These are phyloP conservation scores for Hymenoscyphus albidus DNA, from an alignment of 2,329 filamentous ascomycete genomes.

Conservation along the genomic window DNA sequence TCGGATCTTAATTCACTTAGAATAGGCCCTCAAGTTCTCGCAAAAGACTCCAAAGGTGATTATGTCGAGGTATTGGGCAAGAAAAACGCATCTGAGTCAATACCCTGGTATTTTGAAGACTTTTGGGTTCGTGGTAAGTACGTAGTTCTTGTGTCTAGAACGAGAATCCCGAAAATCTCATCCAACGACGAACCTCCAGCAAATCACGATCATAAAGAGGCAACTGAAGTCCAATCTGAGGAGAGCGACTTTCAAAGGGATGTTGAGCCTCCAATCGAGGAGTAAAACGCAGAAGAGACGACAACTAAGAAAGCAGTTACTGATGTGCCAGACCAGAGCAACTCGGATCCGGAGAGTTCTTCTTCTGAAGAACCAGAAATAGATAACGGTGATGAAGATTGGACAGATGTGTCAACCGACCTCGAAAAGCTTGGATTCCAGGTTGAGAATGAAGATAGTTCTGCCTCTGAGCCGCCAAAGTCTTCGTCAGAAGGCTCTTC, in stretches of 20 bases:
- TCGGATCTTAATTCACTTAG: neutral
- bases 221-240: neutral
- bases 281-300: neutral
- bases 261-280: neutral
- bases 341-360: neutral
- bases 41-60: neutral
- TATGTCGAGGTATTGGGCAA: neutral
- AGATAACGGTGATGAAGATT: neutral
- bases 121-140: neutral
- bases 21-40: neutral
- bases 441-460: neutral
- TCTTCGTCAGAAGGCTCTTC: neutral
- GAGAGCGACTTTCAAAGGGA: neutral
- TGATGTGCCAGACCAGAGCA: neutral
- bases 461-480: neutral
- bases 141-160: neutral
- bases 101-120: slow-evolving; percentile 1
- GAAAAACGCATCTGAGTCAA: neutral
- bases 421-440: neutral
- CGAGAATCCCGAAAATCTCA: neutral
- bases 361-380: neutral
- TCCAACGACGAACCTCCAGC: neutral
- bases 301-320: neutral
- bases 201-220: neutral
- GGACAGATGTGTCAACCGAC: slow-evolving; percentile 3